A percentile compares a stretch with the other conserved stretches of the same genome.
Conservation (phyloP, 345 rosid species). For the Microthlaspi erraticum region DNA sequence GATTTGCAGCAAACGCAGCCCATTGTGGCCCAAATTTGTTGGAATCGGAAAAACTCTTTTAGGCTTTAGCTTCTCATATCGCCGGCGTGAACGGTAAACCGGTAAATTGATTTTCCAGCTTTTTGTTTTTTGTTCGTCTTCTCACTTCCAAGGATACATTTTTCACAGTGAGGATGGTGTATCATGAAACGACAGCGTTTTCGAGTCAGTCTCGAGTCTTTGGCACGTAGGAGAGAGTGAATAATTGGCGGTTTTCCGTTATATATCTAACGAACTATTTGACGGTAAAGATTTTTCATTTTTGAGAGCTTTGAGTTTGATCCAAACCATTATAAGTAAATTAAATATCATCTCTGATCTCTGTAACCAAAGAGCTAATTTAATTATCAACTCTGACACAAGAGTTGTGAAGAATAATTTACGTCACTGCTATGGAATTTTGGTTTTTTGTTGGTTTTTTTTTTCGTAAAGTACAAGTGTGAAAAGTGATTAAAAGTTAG, state of each 20-base stretch:
- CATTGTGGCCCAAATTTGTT: slow-evolving; percentile 42
- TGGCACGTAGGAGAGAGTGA: slow-evolving; percentile 26
- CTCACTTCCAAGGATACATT: slow-evolving; percentile 3
- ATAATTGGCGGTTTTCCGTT: slow-evolving; percentile 22
- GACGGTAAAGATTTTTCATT: neutral
- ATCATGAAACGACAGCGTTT: slow-evolving; percentile 17
- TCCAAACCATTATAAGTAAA: no score
- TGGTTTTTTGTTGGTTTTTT: no score
- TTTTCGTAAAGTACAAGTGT: no score
- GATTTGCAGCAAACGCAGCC: slow-evolving; percentile 69
- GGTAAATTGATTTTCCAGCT: neutral
- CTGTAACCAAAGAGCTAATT: no score
- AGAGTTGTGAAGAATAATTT: no score
- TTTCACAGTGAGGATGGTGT: neutral
- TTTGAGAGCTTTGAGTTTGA: no score
- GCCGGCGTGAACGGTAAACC: slow-evolving; percentile 33
- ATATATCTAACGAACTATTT: slow-evolving; percentile 9
- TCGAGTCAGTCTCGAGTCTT: slow-evolving; percentile 27
- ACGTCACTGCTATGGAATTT: no score
- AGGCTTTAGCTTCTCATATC: slow-evolving; percentile 29
- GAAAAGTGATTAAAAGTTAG: no score
- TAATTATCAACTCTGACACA: no score
- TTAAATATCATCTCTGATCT: no score
- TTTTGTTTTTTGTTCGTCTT: slow-evolving; percentile 2
- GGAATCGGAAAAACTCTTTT: slow-evolving; percentile 18